A percentile compares a stretch with the other conserved stretches of the same genome.
phyloP scores from a whole-genome alignment of 2,329 filamentous ascomycete genomes.

The Achaetomium macrosporum region DNA sequence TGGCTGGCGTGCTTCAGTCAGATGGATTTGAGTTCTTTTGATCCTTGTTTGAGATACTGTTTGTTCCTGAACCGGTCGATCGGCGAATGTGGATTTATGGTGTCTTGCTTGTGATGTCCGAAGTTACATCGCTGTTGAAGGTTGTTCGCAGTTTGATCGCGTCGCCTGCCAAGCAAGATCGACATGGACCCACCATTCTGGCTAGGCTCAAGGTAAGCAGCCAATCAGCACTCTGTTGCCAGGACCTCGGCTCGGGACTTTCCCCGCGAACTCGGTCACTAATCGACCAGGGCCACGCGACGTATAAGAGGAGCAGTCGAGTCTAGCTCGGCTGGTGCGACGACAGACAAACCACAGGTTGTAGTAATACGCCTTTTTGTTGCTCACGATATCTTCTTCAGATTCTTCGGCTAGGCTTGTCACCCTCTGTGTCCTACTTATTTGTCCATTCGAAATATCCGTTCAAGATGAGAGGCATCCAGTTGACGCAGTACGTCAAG shows the following conservation, averaged over 20 bases:
- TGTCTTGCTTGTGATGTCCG: neutral
- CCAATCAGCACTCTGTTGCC: conserved; percentile 20
- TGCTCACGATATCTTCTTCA: neutral
- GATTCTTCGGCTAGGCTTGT: no score
- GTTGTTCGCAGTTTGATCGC: neutral
- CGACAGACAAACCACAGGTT: no score
- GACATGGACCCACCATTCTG: conserved; percentile 9
- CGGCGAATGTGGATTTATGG: neutral
- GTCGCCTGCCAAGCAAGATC: conserved; percentile 15
- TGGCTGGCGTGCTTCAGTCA: neutral
- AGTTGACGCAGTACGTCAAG: conserved; percentile 32
- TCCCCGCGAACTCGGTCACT: conserved; percentile 14
- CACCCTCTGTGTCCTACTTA: neutral
- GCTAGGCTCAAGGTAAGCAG: conserved; percentile 16
- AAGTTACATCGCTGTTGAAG: neutral
- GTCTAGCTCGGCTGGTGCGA: neutral
- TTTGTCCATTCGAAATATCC: neutral
- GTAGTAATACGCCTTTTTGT: no score
- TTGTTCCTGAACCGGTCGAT: no score
- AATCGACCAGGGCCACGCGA: neutral
- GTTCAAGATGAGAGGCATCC: conserved; percentile 32
- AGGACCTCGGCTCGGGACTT: conserved; percentile 19
- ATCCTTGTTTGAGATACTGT: no score
- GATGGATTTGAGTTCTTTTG: neutral
- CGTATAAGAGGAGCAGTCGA: conserved; percentile 6